Evolutionary conservation across 2,329 filamentous ascomycete genomes (phyloP), one percentile per base, ranked within the genome.

Genomic region (Trichoderma aggressivum): DNA sequence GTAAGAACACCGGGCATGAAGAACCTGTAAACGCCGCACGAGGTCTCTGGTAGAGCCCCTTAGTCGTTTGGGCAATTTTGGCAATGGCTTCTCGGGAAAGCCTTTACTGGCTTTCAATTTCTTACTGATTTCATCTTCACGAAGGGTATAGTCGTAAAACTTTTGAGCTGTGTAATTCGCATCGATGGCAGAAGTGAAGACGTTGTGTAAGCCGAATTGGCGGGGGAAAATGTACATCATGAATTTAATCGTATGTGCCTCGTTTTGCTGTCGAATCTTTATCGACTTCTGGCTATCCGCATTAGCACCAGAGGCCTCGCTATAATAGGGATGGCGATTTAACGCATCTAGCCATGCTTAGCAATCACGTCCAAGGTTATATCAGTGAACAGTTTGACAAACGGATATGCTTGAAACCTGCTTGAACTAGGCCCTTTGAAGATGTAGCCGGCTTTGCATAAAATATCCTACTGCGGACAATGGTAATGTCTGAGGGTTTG

Each of bases 211-310:
- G 16, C 89, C 89, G 77, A 97, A 98, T 77, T 98, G 94, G 12
- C 91, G 87, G 36, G 96, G 96, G 75, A 99, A 99, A 1, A 99
- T 90, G 80, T 98, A 95, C 84, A 95, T 96, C 87, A 97, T 89
- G 24, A 97, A 81, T 75, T 92, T 92, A 12, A 89, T 77, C 0
- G 90, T 92, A 73, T 91, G 87, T 14, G 81, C 77, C 1, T 83
- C 70, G 18, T 77, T 75, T 53, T 69, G 64, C 24, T 68, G 47
- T 18, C 16, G 30, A 10, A 30, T 34, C 5, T 72, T 30, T 24
- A 56, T 47, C 18, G 43, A 53, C 32, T 10, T 26, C 21, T 73
- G 34, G 5, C 2, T n/a, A n/a, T 61, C 34, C 3, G 34, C 24
- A 12, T 53, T 32, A 1, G 43, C 12, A 5, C 30, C 10, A 16